Conservation (phyloP, 371 early-diverging fungal species). For the Blastocladiella emersonii region DNA sequence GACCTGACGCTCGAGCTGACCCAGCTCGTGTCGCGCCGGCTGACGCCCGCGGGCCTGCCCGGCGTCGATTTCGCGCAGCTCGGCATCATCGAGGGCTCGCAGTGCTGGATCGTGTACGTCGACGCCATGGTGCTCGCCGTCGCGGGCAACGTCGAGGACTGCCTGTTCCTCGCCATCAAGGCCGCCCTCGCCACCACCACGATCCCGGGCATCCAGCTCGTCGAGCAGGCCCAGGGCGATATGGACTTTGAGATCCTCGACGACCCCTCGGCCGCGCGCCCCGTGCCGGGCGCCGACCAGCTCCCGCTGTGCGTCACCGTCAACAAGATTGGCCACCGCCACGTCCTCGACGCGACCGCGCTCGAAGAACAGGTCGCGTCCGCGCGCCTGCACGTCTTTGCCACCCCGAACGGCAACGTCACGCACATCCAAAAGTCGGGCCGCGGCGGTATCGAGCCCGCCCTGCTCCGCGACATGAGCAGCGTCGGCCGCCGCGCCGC, state of each 20-base stretch:
- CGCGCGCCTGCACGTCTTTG: constrained; percentile 60
- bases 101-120: constrained; percentile 80
- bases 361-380: constrained; percentile 75
- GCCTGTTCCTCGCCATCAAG: constrained; percentile 63
- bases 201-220: constrained; percentile 56
- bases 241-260: constrained; percentile 80
- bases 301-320: constrained; percentile 71
- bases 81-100: constrained; percentile 74
- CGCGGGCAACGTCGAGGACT: constrained; percentile 74
- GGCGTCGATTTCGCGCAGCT: constrained; percentile 71
- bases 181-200: constrained; percentile 73
- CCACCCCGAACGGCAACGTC: constrained; percentile 60
- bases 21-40: constrained; percentile 58
- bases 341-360: constrained; percentile 71
- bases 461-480: constrained; percentile 64
- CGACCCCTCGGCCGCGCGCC: constrained; percentile 65
- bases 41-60: constrained; percentile 54
- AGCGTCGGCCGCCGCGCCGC: constrained; percentile 48
- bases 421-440: constrained; percentile 73
- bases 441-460: constrained; percentile 58
- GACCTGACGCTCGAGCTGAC: constrained; percentile 68
- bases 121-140: constrained; percentile 85
- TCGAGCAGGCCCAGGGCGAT: constrained; percentile 48
- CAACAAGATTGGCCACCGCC: constrained; percentile 67
- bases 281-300: constrained; percentile 54